Evolutionary conservation across 805 yeast species (phyloP).

Genomic region (Wickerhamiella nectarea): DNA sequence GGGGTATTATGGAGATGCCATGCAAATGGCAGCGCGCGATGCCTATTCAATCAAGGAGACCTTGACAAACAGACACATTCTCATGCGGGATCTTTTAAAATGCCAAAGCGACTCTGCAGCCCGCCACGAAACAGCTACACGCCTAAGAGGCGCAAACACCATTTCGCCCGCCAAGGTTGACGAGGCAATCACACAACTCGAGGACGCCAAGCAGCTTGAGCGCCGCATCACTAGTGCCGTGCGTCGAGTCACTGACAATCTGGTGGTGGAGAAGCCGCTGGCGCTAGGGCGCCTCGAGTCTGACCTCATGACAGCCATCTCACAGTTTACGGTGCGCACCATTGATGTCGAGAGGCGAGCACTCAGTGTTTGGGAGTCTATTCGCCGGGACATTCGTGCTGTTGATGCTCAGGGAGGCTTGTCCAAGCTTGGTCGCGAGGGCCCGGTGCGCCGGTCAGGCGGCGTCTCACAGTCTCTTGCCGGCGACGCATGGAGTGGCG

Average conservation of each 20-base stretch:
- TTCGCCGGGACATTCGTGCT: slow-evolving; percentile 55
- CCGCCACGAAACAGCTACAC: slow-evolving; percentile 56
- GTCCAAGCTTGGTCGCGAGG: slow-evolving; percentile 67
- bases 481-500: slow-evolving; percentile 52
- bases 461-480: slow-evolving; percentile 35
- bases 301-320: slow-evolving; percentile 41
- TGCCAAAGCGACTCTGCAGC: slow-evolving; percentile 63
- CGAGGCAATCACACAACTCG: slow-evolving; percentile 70
- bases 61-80: slow-evolving; percentile 75
- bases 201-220: slow-evolving; percentile 63
- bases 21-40: slow-evolving; percentile 51
- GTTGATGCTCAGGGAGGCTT: slow-evolving; percentile 72
- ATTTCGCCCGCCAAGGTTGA: slow-evolving; percentile 82
- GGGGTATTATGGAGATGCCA: slow-evolving; percentile 65
- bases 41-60: slow-evolving; percentile 85
- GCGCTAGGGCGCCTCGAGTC: slow-evolving; percentile 46
- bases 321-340: slow-evolving; percentile 47
- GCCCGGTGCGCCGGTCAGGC: slow-evolving; percentile 30
- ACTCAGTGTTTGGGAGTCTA: slow-evolving; percentile 56
- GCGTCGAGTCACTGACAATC: slow-evolving; percentile 70
- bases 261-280: slow-evolving; percentile 57
- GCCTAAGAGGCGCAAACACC: slow-evolving; percentile 55
- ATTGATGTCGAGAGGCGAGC: slow-evolving; percentile 81
- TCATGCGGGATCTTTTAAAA: slow-evolving; percentile 75
- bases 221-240: slow-evolving; percentile 65